phyloP scores from a whole-genome alignment of 2,329 filamentous ascomycete genomes.

The Diplocarpon mali region DNA sequence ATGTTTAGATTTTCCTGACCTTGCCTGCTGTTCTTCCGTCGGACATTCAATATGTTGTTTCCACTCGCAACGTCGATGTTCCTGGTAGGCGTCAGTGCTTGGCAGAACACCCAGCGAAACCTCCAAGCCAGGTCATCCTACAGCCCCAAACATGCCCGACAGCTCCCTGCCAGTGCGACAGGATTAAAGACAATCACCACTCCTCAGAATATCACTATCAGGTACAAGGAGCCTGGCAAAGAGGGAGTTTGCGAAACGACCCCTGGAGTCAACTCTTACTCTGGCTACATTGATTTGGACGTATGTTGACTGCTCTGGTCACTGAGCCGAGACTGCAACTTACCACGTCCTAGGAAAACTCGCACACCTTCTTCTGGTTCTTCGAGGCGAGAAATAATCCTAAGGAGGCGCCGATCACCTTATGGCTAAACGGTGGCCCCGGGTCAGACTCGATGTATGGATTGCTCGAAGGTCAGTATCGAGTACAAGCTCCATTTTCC shows the following conservation, averaged over 20 bases:
- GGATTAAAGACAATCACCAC: constrained; percentile 31
- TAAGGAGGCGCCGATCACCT: constrained; percentile 34
- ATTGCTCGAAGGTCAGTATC: constrained; percentile 31
- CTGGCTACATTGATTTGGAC: constrained; percentile 23
- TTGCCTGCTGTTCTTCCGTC: neutral
- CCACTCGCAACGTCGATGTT: constrained; percentile 7
- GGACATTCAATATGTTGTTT: constrained; percentile 7
- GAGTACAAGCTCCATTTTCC: too few species aligned
- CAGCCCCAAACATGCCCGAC: constrained; percentile 19
- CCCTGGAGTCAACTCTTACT: constrained; percentile 23
- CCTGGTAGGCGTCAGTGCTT: constrained; percentile 5
- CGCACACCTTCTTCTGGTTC: constrained; percentile 37
- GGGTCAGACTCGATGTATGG: constrained; percentile 43
- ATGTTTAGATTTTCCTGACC: too few species aligned
- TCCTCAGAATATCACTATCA: constrained; percentile 31
- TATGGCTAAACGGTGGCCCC: constrained; percentile 44
- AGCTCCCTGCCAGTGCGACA: constrained; percentile 31
- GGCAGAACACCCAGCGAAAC: constrained; percentile 12
- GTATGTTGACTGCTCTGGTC: neutral
- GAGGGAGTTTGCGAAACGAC: constrained; percentile 22
- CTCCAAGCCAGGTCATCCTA: constrained; percentile 16
- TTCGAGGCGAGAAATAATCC: constrained; percentile 39
- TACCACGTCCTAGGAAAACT: constrained; percentile 29
- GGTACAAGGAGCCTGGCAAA: constrained; percentile 35
- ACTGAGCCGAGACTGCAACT: too few species aligned